Evolutionary conservation across 257 asterid species (phyloP).

Genomic region (Nemophila menziesii): DNA sequence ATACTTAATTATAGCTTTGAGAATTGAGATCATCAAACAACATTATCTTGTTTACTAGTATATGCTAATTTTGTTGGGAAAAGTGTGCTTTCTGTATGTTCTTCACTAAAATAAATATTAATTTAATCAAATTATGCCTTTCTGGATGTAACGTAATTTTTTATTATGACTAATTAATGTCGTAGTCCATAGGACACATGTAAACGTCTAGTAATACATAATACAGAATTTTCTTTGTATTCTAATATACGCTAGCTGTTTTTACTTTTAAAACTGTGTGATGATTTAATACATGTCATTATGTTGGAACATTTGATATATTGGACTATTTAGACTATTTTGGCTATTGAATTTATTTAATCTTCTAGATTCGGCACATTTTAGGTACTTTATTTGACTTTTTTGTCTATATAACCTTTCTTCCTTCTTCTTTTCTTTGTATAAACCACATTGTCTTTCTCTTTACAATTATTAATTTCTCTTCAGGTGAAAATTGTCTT

Average conservation of each 20-base stretch:
- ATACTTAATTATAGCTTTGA: too few species aligned
- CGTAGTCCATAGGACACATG: too few species aligned
- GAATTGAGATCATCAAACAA: too few species aligned
- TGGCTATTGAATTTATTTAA: slow-evolving; percentile 15
- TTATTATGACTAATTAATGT: too few species aligned
- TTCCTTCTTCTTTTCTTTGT: not conserved
- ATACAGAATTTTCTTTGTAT: not conserved
- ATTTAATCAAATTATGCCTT: too few species aligned
- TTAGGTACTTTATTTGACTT: slow-evolving; percentile 23
- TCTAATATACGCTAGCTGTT: not conserved
- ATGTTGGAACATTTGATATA: slow-evolving; percentile 15
- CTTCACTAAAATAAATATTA: too few species aligned
- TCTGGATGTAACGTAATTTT: too few species aligned
- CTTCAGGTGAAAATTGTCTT: slow-evolving; percentile 24
- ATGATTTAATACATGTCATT: slow-evolving; percentile 4
- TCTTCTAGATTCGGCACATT: slow-evolving; percentile 19
- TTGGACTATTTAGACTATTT: slow-evolving; percentile 19
- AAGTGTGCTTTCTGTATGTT: too few species aligned
- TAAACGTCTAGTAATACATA: not conserved
- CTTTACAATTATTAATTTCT: slow-evolving; percentile 6
- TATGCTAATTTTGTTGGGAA: too few species aligned
- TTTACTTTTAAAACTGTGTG: not conserved
- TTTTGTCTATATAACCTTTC: slow-evolving; percentile 8
- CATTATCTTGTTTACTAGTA: too few species aligned
- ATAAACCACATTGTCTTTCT: slow-evolving; percentile 11